Percentiles rank a stretch among this genome's conserved stretches.
Conservation (phyloP, 2,329 filamentous ascomycete species). For the Aspergillus pseudoglaucus region DNA sequence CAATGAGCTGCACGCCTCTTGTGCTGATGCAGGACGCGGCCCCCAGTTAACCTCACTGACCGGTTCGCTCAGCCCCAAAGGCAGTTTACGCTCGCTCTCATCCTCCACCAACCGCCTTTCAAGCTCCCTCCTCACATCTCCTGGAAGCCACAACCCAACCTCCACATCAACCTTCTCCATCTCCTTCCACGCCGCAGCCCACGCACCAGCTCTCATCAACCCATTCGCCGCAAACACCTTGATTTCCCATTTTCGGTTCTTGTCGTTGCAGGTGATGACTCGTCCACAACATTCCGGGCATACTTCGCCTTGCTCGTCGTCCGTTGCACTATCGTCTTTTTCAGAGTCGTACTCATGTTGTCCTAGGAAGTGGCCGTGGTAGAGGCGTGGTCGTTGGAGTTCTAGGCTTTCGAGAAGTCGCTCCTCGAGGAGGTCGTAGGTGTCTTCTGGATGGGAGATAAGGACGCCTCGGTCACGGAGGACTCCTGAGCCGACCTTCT, state of each 20-base stretch:
- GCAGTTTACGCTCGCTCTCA: constrained; percentile 20
- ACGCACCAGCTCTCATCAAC: constrained; percentile 83
- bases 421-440: constrained; percentile 59
- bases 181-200: constrained; percentile 89
- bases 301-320: constrained; percentile 33
- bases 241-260: constrained; percentile 54
- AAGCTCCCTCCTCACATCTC: constrained; percentile 45
- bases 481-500: constrained; percentile 48
- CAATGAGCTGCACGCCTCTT: neutral
- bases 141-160: constrained; percentile 63
- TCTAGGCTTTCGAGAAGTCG: constrained; percentile 55
- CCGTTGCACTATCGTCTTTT: constrained; percentile 25
- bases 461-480: constrained; percentile 54
- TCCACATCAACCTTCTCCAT: constrained; percentile 99
- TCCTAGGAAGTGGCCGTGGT: constrained; percentile 52
- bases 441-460: constrained; percentile 56
- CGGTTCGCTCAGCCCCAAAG: constrained; percentile 5
- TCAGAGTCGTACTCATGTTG: constrained; percentile 23
- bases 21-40: neutral
- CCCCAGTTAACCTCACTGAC: constrained; percentile 12
- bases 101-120: constrained; percentile 41
- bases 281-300: constrained; percentile 48
- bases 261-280: constrained; percentile 41
- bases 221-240: constrained; percentile 94
- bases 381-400: constrained; percentile 49